A percentile compares a stretch with the other conserved stretches of the same genome.
Evolutionary conservation across 2,329 filamentous ascomycete genomes (phyloP).

Genomic region (Botrytis cinerea): DNA sequence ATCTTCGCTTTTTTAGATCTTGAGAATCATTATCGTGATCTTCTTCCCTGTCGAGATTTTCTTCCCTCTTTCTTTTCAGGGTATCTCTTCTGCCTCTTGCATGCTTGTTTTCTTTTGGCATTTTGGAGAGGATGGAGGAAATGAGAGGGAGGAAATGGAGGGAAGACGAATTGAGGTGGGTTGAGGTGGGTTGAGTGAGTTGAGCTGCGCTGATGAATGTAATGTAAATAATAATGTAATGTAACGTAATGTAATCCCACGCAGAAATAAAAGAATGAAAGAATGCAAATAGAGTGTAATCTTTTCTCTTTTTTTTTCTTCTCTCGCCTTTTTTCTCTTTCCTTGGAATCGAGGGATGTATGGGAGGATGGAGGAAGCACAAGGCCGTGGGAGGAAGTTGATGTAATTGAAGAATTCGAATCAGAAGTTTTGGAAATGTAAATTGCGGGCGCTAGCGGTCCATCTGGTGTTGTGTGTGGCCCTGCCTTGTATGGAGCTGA

Average conservation of each 20-base stretch:
- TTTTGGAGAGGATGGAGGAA: constrained; percentile 38
- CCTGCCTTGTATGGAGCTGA: background rate
- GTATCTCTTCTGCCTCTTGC: constrained; percentile 56
- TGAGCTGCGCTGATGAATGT: background rate
- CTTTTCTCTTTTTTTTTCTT: background rate
- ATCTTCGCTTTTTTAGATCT: constrained; percentile 43
- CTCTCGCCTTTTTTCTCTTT: too few relatives aligned
- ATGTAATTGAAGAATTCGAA: constrained; percentile 11
- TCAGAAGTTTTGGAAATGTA: constrained; percentile 13
- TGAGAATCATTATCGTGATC: constrained; percentile 43
- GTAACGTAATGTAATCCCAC: background rate
- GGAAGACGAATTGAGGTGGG: background rate
- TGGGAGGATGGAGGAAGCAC: background rate
- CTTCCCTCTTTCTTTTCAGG: constrained; percentile 50
- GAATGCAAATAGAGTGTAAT: background rate
- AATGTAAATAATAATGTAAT: background rate
- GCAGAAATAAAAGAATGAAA: background rate
- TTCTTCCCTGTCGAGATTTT: constrained; percentile 45
- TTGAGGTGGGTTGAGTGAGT: background rate
- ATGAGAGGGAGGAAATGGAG: background rate
- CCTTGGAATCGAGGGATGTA: background rate
- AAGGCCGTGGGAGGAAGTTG: background rate
- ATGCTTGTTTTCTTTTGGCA: constrained; percentile 62
- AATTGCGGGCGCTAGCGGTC: constrained; percentile 16
- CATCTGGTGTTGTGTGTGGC: background rate